Evolutionary conservation across 140 eudicot species (phyloP).

Genomic region (Anethum foeniculum): DNA sequence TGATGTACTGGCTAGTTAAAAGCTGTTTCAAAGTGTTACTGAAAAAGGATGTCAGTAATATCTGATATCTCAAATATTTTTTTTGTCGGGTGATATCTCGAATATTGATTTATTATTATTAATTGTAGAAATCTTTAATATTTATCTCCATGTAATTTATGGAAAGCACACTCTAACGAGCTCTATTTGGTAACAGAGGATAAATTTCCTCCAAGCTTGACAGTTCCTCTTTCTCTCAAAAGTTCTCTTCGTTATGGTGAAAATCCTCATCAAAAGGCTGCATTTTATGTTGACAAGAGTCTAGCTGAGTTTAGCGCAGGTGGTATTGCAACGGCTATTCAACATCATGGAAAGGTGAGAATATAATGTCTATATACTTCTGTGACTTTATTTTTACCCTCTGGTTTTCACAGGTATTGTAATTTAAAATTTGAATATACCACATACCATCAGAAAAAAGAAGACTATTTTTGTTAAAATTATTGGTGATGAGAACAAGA

Average conservation of each 20-base stretch:
- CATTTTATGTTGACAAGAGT: slow-evolving; percentile 80
- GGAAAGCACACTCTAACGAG: background rate
- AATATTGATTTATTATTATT: background rate
- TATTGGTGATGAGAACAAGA: background rate
- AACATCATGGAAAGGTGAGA: slow-evolving; percentile 91
- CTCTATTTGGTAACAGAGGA: slow-evolving; percentile 31
- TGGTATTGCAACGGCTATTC: slow-evolving; percentile 89
- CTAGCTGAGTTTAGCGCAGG: slow-evolving; percentile 89
- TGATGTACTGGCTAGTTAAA: background rate
- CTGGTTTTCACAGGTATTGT: background rate
- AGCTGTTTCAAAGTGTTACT: background rate
- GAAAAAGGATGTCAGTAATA: background rate
- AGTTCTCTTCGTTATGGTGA: slow-evolving; percentile 95
- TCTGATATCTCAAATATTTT: background rate
- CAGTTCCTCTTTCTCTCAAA: slow-evolving; percentile 64
- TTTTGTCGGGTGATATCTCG: background rate
- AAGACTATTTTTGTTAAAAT: background rate
- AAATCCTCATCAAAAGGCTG: slow-evolving; percentile 97
- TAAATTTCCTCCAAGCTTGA: slow-evolving; percentile 72
- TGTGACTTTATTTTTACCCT: background rate
- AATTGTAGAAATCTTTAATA: background rate
- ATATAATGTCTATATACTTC: background rate
- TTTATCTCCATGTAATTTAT: background rate
- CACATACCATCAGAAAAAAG: background rate
- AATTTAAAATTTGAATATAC: background rate